These are phyloP conservation scores for Hyaloperonospora arabidopsidis DNA, from an alignment of 352 stramenopile species.

Conservation along the genomic window DNA sequence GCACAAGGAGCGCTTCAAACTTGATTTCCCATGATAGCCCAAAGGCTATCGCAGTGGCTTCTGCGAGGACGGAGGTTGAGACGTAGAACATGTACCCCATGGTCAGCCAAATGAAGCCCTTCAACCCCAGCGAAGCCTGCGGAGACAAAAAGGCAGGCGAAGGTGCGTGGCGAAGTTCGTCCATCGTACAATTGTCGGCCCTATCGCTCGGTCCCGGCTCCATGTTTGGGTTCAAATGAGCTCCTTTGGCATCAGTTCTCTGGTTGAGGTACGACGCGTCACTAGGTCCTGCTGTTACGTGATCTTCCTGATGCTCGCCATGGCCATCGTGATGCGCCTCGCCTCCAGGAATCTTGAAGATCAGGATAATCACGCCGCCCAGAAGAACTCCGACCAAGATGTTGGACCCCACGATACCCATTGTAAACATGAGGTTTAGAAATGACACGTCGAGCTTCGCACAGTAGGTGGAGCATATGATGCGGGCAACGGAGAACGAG, in stretches of 20 bases:
- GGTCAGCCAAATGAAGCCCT: constrained; percentile 60
- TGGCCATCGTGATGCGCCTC: constrained; percentile 11
- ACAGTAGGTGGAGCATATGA: constrained; percentile 58
- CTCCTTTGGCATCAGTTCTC: constrained; percentile 19
- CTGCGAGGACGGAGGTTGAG: constrained; percentile 35
- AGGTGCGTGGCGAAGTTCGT: constrained; percentile 17
- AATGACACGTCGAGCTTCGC: constrained; percentile 48
- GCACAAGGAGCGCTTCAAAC: constrained; percentile 54
- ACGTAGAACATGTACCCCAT: constrained; percentile 61
- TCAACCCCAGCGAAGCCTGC: constrained; percentile 35
- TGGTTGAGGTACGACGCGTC: constrained; percentile 15
- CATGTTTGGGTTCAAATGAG: constrained; percentile 25
- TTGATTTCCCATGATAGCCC: constrained; percentile 63
- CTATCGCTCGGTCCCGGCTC: constrained; percentile 41
- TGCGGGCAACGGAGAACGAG: constrained; percentile 56
- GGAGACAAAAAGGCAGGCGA: constrained; percentile 14
- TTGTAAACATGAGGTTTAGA: constrained; percentile 46
- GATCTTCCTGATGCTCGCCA: neutral
- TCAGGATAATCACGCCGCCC: constrained; percentile 36
- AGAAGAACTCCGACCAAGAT: constrained; percentile 40
- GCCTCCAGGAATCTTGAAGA: constrained; percentile 50
- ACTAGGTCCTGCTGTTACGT: too few species aligned
- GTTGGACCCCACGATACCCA: constrained; percentile 47
- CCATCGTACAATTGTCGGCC: too few species aligned
- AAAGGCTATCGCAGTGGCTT: constrained; percentile 38